Conservation (phyloP, 768 basidiomycete species). For the Neoboletus brunneissimus region DNA sequence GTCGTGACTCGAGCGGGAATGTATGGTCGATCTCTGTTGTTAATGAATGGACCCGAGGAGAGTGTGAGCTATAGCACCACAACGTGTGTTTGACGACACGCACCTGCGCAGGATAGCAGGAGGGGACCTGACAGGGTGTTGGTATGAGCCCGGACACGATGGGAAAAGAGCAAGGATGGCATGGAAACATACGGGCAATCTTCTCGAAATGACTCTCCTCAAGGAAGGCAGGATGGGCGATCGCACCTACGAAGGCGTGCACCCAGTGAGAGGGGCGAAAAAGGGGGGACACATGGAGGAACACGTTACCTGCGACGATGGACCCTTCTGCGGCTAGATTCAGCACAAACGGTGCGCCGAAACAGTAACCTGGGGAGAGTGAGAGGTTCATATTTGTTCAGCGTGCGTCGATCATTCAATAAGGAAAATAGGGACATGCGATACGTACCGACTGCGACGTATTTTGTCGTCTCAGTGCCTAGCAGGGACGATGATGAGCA, state of each 20-base stretch:
- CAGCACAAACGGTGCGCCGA: slow-evolving; percentile 49
- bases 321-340: slow-evolving; percentile 42
- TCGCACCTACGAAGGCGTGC: slow-evolving; percentile 34
- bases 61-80: no score
- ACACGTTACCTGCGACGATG: slow-evolving; percentile 42
- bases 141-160: neutral
- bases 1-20: slow-evolving; percentile 48
- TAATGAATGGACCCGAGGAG: no score
- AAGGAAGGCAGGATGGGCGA: slow-evolving; percentile 51
- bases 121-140: no score
- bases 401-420: no score
- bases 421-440: neutral
- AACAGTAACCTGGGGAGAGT: slow-evolving; percentile 47
- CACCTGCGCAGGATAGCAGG: no score
- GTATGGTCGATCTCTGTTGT: slow-evolving; percentile 46
- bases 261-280: neutral
- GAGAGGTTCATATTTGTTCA: no score
- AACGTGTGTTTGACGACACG: no score
- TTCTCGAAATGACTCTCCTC: slow-evolving; percentile 53
- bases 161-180: neutral
- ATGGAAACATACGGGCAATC: slow-evolving; percentile 38
- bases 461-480: slow-evolving; percentile 37
- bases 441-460: slow-evolving; percentile 42
- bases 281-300: neutral
- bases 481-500: no score